phyloP scores from a whole-genome alignment of 768 basidiomycete species.

The Lactifluus rugatus region DNA sequence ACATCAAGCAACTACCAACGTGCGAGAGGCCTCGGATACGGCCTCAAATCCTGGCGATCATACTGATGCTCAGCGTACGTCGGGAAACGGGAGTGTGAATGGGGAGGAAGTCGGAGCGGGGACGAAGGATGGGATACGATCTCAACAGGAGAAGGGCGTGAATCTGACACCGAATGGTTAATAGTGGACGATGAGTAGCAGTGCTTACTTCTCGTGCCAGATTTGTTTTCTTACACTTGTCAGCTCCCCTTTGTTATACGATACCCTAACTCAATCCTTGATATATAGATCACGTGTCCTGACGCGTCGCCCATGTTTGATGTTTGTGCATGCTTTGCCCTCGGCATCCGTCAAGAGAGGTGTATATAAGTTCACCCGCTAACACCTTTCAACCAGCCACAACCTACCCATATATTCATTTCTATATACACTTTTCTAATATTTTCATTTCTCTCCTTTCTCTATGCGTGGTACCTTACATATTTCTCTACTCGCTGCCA shows the following conservation, averaged over 20 bases:
- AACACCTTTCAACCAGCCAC: neutral
- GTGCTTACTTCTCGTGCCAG: slow-evolving; percentile 2
- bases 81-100: slow-evolving; percentile 64
- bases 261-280: no score
- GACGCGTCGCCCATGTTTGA: slow-evolving; percentile 16
- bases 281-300: slow-evolving; percentile 8
- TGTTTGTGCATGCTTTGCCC: slow-evolving; percentile 17
- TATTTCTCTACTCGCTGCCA: slow-evolving; percentile 19
- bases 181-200: slow-evolving; percentile 42
- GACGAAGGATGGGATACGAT: slow-evolving; percentile 67
- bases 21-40: slow-evolving; percentile 37
- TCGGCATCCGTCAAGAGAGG: neutral
- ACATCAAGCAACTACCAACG: slow-evolving; percentile 51
- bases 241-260: slow-evolving; percentile 5
- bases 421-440: slow-evolving; percentile 11
- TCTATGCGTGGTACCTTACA: slow-evolving; percentile 18
- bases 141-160: slow-evolving; percentile 57
- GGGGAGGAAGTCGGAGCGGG: slow-evolving; percentile 36
- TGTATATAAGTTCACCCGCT: slow-evolving; percentile 14
- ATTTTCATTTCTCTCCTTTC: neutral
- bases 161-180: slow-evolving; percentile 90
- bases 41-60: slow-evolving; percentile 19
- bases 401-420: neutral
- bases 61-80: slow-evolving; percentile 30
- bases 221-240: slow-evolving; percentile 11